Percentiles rank a stretch among this genome's conserved stretches.
These are phyloP conservation scores for Mentha longifolia DNA, from an alignment of 257 asterid genomes.

Conservation along the genomic window DNA sequence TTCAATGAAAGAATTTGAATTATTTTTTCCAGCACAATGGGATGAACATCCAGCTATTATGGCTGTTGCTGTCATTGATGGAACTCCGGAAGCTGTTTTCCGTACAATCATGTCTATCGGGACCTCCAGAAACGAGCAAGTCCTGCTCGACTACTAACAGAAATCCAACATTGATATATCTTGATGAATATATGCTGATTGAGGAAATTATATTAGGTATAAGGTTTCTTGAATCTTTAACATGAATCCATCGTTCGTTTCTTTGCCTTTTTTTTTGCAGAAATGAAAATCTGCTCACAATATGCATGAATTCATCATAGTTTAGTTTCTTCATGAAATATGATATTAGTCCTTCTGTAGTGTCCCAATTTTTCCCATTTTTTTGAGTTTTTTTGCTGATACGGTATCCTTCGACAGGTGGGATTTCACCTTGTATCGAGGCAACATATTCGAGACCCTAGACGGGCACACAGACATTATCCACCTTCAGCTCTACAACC, in stretches of 20 bases:
- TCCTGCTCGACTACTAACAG: background rate
- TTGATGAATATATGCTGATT: background rate
- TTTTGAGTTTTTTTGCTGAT: slow-evolving; percentile 2
- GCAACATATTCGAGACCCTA: slow-evolving; percentile 79
- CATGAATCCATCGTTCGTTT: too few relatives aligned
- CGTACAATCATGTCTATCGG: slow-evolving; percentile 84
- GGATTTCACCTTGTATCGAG: slow-evolving; percentile 80
- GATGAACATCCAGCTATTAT: slow-evolving; percentile 82
- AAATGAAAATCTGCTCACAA: too few relatives aligned
- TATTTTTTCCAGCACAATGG: slow-evolving; percentile 54
- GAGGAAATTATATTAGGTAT: background rate
- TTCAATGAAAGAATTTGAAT: background rate
- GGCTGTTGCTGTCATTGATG: slow-evolving; percentile 88
- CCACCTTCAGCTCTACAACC: slow-evolving; percentile 69
- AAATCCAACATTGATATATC: background rate
- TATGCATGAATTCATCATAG: too few relatives aligned
- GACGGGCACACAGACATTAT: slow-evolving; percentile 93
- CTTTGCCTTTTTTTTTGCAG: too few relatives aligned
- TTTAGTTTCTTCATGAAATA: too few relatives aligned
- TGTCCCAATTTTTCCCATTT: background rate
- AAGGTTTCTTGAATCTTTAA: too few relatives aligned
- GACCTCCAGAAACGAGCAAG: slow-evolving; percentile 86
- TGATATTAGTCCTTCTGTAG: background rate
- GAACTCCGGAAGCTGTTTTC: slow-evolving; percentile 91
- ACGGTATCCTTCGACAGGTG: slow-evolving; percentile 57